Percentiles rank a stretch among this genome's conserved stretches.
These are phyloP conservation scores for Glebionis coronaria DNA, from an alignment of 129 eudicot species.

Conservation along the genomic window DNA sequence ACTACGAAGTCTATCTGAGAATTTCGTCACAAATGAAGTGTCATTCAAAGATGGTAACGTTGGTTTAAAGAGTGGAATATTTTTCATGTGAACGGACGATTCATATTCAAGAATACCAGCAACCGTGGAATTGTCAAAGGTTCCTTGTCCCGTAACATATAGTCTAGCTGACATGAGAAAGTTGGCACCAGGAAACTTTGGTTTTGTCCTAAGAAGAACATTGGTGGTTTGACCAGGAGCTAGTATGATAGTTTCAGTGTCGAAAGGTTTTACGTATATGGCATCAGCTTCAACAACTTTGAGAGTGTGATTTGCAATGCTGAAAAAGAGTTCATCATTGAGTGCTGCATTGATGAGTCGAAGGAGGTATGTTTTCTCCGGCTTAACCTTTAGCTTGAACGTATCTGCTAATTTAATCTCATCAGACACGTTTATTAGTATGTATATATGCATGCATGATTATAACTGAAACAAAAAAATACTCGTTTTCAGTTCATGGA, in stretches of 20 bases:
- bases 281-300: conserved; percentile 39
- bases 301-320: conserved; percentile 32
- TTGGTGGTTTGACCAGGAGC: conserved; percentile 65
- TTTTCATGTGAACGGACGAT: no score
- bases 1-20: no score
- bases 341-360: no score
- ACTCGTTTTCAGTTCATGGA: neutral
- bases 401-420: conserved; percentile 16
- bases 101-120: no score
- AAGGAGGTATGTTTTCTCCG: no score
- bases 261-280: conserved; percentile 28
- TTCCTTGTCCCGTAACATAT: no score
- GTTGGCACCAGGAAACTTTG: conserved; percentile 19
- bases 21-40: no score
- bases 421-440: no score
- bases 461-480: neutral
- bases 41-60: no score
- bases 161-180: neutral
- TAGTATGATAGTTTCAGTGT: conserved; percentile 40
- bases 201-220: conserved; percentile 43
- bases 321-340: conserved; percentile 26
- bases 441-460: no score
- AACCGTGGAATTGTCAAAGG: no score
- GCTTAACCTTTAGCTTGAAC: conserved; percentile 24
- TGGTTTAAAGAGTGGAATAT: no score